Evolutionary conservation across 1,284 basidiomycete genomes (phyloP).

Genomic region (Mycena citricolor): DNA sequence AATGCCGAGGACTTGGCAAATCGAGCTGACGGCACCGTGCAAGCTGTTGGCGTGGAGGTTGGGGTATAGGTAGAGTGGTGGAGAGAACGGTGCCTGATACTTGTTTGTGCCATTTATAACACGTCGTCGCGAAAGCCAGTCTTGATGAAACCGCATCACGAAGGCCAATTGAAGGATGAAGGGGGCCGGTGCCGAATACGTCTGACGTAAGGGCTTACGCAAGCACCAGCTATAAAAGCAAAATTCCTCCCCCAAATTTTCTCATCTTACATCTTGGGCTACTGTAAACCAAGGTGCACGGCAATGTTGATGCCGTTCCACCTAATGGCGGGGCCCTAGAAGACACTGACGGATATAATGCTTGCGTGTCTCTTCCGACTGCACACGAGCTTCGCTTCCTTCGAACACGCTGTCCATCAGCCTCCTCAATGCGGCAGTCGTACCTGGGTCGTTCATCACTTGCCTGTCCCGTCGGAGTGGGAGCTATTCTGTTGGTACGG

Average conservation of each 20-base stretch:
- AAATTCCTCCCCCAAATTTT: slow-evolving; percentile 25
- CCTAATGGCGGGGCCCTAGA: slow-evolving; percentile 82
- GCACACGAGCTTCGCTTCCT: slow-evolving; percentile 64
- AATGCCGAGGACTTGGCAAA: slow-evolving; percentile 1
- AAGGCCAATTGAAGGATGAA: too few species aligned
- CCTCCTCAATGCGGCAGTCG: neutral
- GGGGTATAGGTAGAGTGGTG: too few species aligned
- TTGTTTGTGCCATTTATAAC: too few species aligned
- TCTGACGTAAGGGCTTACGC: slow-evolving; percentile 31
- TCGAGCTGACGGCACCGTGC: too few species aligned
- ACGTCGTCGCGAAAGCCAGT: too few species aligned
- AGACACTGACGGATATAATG: slow-evolving; percentile 70
- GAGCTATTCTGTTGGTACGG: too few species aligned
- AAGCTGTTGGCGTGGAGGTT: too few species aligned
- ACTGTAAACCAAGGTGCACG: slow-evolving; percentile 66
- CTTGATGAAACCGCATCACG: too few species aligned
- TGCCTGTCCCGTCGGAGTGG: too few species aligned
- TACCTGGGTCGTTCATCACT: too few species aligned
- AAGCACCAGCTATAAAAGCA: slow-evolving; percentile 15
- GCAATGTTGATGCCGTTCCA: slow-evolving; percentile 42
- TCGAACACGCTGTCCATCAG: slow-evolving; percentile 45
- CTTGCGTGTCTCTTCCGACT: slow-evolving; percentile 39
- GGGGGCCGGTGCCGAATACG: neutral
- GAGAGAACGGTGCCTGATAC: too few species aligned
- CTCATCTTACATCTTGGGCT: slow-evolving; percentile 62